Conservation (phyloP, 345 rosid genomes). For the Populus davidiana region DNA sequence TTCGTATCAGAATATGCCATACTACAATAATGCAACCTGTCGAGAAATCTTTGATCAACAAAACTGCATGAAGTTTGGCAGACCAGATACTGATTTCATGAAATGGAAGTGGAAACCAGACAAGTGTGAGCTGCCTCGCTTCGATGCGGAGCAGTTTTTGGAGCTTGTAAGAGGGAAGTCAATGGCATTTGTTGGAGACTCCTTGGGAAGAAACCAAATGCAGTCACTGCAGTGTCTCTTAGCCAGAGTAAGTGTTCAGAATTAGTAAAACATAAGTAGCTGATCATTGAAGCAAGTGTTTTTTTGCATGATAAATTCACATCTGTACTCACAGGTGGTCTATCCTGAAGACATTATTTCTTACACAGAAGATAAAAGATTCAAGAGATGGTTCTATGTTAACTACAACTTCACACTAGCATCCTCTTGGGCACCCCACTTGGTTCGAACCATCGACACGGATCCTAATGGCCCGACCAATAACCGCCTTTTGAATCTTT, state of each 20-base stretch:
- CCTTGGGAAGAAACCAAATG: conserved; percentile 46
- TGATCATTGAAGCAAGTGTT: no score
- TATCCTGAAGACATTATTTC: conserved; percentile 20
- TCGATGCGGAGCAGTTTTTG: conserved; percentile 32
- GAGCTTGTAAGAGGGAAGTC: conserved; percentile 43
- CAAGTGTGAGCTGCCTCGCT: conserved; percentile 36
- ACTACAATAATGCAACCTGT: conserved; percentile 41
- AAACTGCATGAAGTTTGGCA: conserved; percentile 51
- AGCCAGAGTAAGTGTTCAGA: conserved; percentile 23
- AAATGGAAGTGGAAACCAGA: conserved; percentile 54
- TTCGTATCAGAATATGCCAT: conserved; percentile 21
- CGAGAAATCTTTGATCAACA: conserved; percentile 33
- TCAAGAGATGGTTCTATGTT: conserved; percentile 21
- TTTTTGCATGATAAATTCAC: background rate
- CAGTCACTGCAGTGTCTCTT: conserved; percentile 45
- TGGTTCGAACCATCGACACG: conserved; percentile 45
- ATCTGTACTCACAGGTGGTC: conserved; percentile 11
- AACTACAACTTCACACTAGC: conserved; percentile 43
- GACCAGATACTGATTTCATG: conserved; percentile 41
- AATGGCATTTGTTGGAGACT: conserved; percentile 44
- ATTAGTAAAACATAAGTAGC: no score
- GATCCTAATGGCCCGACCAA: conserved; percentile 35
- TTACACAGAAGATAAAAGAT: conserved; percentile 12
- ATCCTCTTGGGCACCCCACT: conserved; percentile 48
- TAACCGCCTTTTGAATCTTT: conserved; percentile 38